Conservation (phyloP, 352 stramenopile genomes). For the Phytophthora uliginosa region DNA sequence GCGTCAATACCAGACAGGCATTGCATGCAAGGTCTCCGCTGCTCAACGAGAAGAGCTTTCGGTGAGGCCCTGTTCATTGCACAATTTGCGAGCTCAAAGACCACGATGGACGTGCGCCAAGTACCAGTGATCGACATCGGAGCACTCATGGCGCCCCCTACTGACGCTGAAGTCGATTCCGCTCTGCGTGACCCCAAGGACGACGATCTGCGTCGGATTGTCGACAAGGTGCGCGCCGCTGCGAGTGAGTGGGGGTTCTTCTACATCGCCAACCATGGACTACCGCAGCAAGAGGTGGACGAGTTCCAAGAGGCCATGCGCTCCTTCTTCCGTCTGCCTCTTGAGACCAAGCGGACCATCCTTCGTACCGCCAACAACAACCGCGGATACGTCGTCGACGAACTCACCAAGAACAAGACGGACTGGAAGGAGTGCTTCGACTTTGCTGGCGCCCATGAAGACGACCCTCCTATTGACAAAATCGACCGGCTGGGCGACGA, state of each 20-base stretch:
- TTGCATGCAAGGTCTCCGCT: neutral
- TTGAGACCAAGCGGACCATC: constrained; percentile 60
- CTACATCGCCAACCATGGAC: constrained; percentile 89
- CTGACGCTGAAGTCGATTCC: neutral
- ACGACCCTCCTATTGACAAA: constrained; percentile 46
- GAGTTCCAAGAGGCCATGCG: constrained; percentile 71
- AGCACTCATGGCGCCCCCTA: neutral
- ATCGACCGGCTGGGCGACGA: constrained; percentile 86
- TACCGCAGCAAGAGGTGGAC: constrained; percentile 66
- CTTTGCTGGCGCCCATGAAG: constrained; percentile 53
- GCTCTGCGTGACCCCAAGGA: neutral
- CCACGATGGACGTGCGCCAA: neutral
- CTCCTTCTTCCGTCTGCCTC: constrained; percentile 87
- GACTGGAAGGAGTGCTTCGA: constrained; percentile 95
- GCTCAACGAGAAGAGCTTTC: neutral
- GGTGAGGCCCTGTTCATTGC: neutral
- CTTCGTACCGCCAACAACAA: constrained; percentile 84
- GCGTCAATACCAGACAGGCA: neutral
- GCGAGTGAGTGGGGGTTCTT: constrained; percentile 93
- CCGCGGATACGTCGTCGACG: constrained; percentile 94
- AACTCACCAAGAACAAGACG: constrained; percentile 94
- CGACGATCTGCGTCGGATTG: neutral
- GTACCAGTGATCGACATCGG: neutral
- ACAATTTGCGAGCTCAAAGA: neutral
- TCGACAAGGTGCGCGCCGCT: constrained; percentile 6